Evolutionary conservation across 1,139 yeast species (phyloP), one percentile per base, ranked within the genome.

Genomic region (Saccharomyces hybrid): DNA sequence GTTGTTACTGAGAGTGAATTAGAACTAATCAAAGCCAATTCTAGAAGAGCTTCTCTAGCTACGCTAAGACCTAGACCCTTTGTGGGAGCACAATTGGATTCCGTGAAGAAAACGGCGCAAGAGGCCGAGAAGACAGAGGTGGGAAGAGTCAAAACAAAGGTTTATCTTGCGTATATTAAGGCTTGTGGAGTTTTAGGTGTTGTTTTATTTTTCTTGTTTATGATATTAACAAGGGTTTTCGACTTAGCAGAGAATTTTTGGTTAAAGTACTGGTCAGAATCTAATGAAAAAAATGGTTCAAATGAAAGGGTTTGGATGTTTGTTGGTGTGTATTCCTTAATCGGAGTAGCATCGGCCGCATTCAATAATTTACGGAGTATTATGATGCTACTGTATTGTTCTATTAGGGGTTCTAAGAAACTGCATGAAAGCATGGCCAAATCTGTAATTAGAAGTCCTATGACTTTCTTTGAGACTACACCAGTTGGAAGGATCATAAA

Each of bases 391-490:
- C 70, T 81, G 32, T 81, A 74, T 65, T 83, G 89, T 66, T 77
- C 89, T 3, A 78, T 85, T 50, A 76, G 78, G 56, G 91, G 87
- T 0, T 82, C 90, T 0, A 80, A 74, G 56, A 76, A 72, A 48
- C 69, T 86, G 48, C 93, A 86, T 67, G 79, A 80, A 59, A 72
- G 69, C 31, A 83, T 86, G 89, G 86, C 88, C 0, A 61, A 62
- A 7, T 72, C 85, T 47, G 87, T 86, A 14, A 69, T 85, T 58
- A 73, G 83, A 59, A 82, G 90, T 0, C 91, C 91, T 56, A 84
- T 86, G 88, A 76, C 84, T 1, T 86, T 84, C 67, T 86, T 86
- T 65, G 93, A 86, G 70, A 85, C 90, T 1, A 86, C 91, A 0
- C 93, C 93, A 34, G 75, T 83, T 58, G 93, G 93, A n/a, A 77